Evolutionary conservation across 257 asterid species (phyloP).

Genomic region (Avicennia marina): DNA sequence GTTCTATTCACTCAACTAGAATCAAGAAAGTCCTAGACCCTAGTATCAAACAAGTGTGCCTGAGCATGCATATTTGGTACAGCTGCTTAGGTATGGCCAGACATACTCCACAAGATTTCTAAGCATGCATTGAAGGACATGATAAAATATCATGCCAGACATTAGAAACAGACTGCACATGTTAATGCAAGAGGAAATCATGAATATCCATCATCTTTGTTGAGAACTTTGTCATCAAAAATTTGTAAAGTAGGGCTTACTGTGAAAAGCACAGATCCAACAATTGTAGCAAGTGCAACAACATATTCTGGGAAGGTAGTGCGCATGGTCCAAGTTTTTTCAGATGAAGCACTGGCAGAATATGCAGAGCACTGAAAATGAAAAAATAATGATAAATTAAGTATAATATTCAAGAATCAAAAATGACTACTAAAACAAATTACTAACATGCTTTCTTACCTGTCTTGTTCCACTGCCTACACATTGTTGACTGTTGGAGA

Average conservation of each 20-base stretch:
- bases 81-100: no score
- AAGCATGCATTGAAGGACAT: constrained; percentile 4
- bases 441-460: no score
- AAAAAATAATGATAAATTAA: constrained; percentile 1
- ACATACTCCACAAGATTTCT: constrained; percentile 8
- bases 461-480: constrained; percentile 63
- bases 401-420: constrained; percentile 15
- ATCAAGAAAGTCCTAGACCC: no score
- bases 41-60: constrained; percentile 1
- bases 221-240: background rate
- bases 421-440: constrained; percentile 16
- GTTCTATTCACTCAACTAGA: no score
- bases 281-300: constrained; percentile 93
- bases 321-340: constrained; percentile 92
- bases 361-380: constrained; percentile 79
- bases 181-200: no score
- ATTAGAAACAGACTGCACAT: constrained; percentile 5
- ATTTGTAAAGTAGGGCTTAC: constrained; percentile 38
- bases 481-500: constrained; percentile 62
- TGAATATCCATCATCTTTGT: no score
- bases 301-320: constrained; percentile 96
- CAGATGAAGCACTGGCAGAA: constrained; percentile 74
- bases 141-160: constrained; percentile 3
- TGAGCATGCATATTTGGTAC: no score
- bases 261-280: constrained; percentile 91